Evolutionary conservation across 2,329 filamentous ascomycete genomes (phyloP), one percentile per base, ranked within the genome.

Genomic region (Monilinia laxa): DNA sequence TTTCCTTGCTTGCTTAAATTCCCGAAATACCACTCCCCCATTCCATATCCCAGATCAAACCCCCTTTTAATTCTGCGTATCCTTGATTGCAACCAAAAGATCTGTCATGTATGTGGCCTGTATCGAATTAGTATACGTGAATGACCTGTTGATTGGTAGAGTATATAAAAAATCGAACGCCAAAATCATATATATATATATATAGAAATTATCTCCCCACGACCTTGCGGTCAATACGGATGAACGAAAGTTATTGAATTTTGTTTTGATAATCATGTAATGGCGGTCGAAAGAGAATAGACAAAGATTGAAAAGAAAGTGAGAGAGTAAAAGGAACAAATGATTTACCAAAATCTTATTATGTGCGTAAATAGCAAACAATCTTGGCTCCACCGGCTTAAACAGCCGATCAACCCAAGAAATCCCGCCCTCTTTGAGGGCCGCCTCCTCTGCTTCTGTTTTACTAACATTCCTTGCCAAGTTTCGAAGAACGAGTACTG

Each of bases 231-330:
- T 91, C 90, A 87, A 89, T 96, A 85, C 92, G 92, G 95, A 94
- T 94, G 95, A 99, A 99, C 95, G 95, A 99, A 99, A 99, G 95
- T 98, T 98, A 97, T 90, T 82, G 81, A 83, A 85, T 84, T 71
- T 83, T 84, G 83, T 87, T 60, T 60, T 84, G 86, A 84, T 92
- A 95, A 97, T 97, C 91, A 93, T 83, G 69, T 51, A 70, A 52
- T 70, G 71, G 60, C 68, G 71, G 47, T 68, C 68, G 69, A 71
- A 66, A 69, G 67, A 51, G 69, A 69, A 60, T 64, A 71, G 54
- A 14, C 62, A 69, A 9, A 67, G 64, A 65, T 52, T 71, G 40
- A 68, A 67, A 28, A 14, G 28, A n/a, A 20, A 14, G 18, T 20
- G 18, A 1, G 12, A 35, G 4, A 47, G 20, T 45, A 11, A 12